These are phyloP conservation scores for Fusarium proliferatum DNA, from an alignment of 2,329 filamentous ascomycete species.

Conservation along the genomic window DNA sequence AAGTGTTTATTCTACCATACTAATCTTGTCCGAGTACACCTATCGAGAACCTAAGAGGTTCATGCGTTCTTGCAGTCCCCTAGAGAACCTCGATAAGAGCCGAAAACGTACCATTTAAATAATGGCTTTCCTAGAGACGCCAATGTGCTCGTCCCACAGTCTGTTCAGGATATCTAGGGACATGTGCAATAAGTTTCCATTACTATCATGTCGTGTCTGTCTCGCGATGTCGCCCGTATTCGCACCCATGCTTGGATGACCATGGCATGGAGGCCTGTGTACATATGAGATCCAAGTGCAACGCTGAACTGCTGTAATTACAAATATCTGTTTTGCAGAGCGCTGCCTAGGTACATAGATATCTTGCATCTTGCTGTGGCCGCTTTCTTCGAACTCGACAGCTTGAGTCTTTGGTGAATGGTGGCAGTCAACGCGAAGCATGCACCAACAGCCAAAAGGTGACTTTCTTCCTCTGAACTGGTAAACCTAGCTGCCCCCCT, in stretches of 20 bases:
- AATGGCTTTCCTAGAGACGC: neutral
- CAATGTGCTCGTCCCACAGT: neutral
- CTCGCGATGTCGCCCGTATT: slow-evolving; percentile 36
- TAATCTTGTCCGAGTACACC: neutral
- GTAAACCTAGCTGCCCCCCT: neutral
- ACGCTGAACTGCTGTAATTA: slow-evolving; percentile 4
- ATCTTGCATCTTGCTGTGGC: neutral
- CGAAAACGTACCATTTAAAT: neutral
- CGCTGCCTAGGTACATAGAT: neutral
- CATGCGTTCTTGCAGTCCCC: neutral
- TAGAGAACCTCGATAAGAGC: neutral
- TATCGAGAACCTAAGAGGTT: neutral
- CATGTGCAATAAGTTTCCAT: slow-evolving; percentile 10
- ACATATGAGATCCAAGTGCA: slow-evolving; percentile 21
- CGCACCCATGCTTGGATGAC: slow-evolving; percentile 28
- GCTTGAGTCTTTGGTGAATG: neutral
- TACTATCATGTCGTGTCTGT: slow-evolving; percentile 8
- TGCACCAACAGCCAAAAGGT: neutral
- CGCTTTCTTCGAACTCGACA: neutral
- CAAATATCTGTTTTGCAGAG: slow-evolving; percentile 10
- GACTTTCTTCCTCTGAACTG: neutral
- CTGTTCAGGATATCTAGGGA: neutral
- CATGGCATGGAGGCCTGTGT: slow-evolving; percentile 11
- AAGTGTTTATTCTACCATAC: neutral
- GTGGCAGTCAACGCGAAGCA: neutral